Evolutionary conservation across 2,329 filamentous ascomycete species (phyloP).

Genomic region (Trichoderma sp.): DNA sequence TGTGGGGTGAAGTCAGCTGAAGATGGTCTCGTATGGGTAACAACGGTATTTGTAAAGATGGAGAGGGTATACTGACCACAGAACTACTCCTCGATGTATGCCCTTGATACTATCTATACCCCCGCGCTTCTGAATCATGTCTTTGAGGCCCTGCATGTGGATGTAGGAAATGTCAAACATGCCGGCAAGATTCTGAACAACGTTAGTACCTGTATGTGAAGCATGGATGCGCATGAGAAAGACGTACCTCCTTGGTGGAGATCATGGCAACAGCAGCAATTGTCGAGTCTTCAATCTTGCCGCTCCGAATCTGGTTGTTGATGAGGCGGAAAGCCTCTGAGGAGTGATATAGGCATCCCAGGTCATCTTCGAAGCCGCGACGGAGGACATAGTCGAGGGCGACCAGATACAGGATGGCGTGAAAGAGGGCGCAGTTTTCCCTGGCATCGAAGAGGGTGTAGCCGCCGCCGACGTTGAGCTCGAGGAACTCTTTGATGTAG

Average conservation of each 20-base stretch:
- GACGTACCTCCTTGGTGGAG: conserved; percentile 1
- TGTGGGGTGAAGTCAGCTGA: neutral
- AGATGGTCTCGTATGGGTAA: neutral
- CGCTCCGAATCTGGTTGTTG: neutral
- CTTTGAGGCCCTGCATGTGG: conserved; percentile 16
- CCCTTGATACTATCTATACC: conserved; percentile 9
- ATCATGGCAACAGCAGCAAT: conserved; percentile 15
- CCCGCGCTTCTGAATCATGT: conserved; percentile 5
- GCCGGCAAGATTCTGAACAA: neutral
- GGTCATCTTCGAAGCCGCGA: neutral
- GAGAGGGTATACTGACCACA: neutral
- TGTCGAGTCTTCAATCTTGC: neutral
- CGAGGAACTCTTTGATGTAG: conserved; percentile 5
- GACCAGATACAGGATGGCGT: conserved; percentile 13
- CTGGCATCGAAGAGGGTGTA: conserved; percentile 8
- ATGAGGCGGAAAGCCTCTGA: conserved; percentile 19
- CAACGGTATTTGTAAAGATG: neutral
- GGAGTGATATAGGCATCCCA: conserved; percentile 14
- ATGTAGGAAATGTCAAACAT: conserved; percentile 18
- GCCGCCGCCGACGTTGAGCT: conserved; percentile 9
- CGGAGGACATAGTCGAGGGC: conserved; percentile 16
- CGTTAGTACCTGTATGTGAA: neutral
- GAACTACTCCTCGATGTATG: conserved; percentile 3
- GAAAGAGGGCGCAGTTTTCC: conserved; percentile 7
- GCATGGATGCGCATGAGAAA: neutral